Evolutionary conservation across 2,329 filamentous ascomycete genomes (phyloP), one percentile per base, ranked within the genome.

Genomic region (Pseudogymnoascus sp.): DNA sequence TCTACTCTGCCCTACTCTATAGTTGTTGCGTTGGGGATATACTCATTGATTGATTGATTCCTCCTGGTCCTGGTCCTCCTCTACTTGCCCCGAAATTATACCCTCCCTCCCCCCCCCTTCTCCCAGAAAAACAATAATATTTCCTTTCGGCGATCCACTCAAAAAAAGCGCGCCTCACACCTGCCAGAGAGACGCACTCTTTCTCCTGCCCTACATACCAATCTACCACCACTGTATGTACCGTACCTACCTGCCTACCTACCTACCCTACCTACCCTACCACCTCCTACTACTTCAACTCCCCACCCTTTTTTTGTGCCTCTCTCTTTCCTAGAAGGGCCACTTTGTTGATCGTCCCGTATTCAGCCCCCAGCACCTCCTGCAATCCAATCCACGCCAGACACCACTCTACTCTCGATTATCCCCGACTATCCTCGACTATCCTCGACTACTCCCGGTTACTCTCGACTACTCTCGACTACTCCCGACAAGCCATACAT

Each of bases 261-360:
- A 6, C 11, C 41, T 21, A 43, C 16, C 4, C 19, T 8, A 43
- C 41, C 41, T 14, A 48, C 43, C 7, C 39, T 41, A 19, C 16
- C 39, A 11, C 10, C 5, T 8, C 7, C n/a, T 41, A 41, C 39
- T 31, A 31, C 28, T 31, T 7, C 23, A 23, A 19, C 41, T 23
- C 41, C 19, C 25, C 43, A 25, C 43, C 43, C 21, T 51, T 51
- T 51, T 51, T n/a, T 51, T 51, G 43, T 51, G 43, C 43, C 43
- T 51, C 43, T 51, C 43, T 51, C 43, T 51, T 51, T 25, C 43
- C 43, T 51, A 51, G 43, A 51, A 51, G 43, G 43, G 43, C 10
- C 43, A 51, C 43, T 51, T 25, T 51, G 43, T 51, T 51, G 43
- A 51, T 51, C 43, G 43, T 51, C 43, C 43, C 43, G 43, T 51